Evolutionary conservation across 1,284 basidiomycete species (phyloP), one percentile per base, ranked within the genome.

Genomic region (Thelephora terrestris): DNA sequence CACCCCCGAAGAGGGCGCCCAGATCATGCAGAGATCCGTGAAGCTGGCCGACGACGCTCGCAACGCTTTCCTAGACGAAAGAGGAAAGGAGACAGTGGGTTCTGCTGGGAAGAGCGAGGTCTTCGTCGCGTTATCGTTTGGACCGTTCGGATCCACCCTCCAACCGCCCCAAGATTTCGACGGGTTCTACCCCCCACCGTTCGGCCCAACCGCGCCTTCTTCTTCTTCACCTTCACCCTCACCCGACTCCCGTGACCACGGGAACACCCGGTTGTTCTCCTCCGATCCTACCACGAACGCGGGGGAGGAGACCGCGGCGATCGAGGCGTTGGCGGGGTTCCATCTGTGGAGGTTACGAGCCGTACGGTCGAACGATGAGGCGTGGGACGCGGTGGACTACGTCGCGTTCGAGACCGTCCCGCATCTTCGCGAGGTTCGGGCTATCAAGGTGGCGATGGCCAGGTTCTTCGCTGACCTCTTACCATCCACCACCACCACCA

Each of bases 351-450:
- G 87, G 9, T 68, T 91, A 35, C 55, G 63, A 29, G 65, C 78
- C 0, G 85, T 81, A 57, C 70, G 76, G 0, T 56, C 60, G 4
- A 66, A 79, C 47, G 47, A 50, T 9, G 63, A 68, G 18, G 66
- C 67, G 0, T 91, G 86, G 87, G 54, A 60, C 23, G 59, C 59
- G 7, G 64, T 91, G 47, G 78, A 83, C 48, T 74, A 72, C 52
- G 58, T 91, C 44, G 85, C 84, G 7, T 91, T 91, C 60, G 89
- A 91, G 70, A 91, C 87, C 0, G 67, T 91, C 3, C 86, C 89
- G 0, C 67, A 88, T 1, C 59, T 76, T 12, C 64, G 78, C 21
- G 89, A 92, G 63, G 69, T 84, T 4, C 63, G 59, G 9, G 85
- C 81, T 1, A 80, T 91, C 49, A 68, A 85, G 40, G 64, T 65